Conservation (phyloP, 192 early-diverging fungal species). For the Rhizophagus clarus region DNA sequence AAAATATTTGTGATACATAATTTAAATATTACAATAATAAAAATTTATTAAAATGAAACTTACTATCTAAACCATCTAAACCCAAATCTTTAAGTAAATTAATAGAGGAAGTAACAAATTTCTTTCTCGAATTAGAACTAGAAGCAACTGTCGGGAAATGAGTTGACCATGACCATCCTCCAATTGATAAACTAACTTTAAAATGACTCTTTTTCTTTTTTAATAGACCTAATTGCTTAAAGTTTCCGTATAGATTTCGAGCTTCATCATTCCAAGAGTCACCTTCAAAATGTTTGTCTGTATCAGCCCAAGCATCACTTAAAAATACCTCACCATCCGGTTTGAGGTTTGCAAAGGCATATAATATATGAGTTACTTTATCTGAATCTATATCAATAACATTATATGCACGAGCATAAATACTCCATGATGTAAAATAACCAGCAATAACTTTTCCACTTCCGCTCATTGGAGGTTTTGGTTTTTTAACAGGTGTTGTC, state of each 20-base stretch:
- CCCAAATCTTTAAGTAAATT: conserved; percentile 51
- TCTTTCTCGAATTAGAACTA: conserved; percentile 46
- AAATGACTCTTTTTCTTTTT: conserved; percentile 70
- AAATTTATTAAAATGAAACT: conserved; percentile 24
- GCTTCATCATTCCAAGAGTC: conserved; percentile 60
- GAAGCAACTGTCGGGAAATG: conserved; percentile 69
- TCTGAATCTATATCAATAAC: conserved; percentile 62
- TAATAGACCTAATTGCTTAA: conserved; percentile 66
- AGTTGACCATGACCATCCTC: conserved; percentile 77
- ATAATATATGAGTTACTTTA: conserved; percentile 77
- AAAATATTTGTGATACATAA: too few relatives aligned
- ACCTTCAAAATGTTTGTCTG: conserved; percentile 63
- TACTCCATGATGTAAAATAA: conserved; percentile 60
- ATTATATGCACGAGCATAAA: conserved; percentile 70
- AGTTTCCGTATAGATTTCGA: conserved; percentile 57
- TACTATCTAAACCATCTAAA: conserved; percentile 58
- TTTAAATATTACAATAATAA: neutral
- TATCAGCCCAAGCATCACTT: conserved; percentile 79
- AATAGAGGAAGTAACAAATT: conserved; percentile 60
- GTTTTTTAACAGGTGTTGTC: neutral
- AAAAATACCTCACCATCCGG: conserved; percentile 65
- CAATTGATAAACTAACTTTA: conserved; percentile 72
- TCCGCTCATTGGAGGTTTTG: neutral
- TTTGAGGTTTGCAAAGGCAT: conserved; percentile 76
- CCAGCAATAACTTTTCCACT: conserved; percentile 6